These are phyloP conservation scores for Backusella psychrophila DNA, from an alignment of 192 early-diverging fungal genomes.

Conservation along the genomic window DNA sequence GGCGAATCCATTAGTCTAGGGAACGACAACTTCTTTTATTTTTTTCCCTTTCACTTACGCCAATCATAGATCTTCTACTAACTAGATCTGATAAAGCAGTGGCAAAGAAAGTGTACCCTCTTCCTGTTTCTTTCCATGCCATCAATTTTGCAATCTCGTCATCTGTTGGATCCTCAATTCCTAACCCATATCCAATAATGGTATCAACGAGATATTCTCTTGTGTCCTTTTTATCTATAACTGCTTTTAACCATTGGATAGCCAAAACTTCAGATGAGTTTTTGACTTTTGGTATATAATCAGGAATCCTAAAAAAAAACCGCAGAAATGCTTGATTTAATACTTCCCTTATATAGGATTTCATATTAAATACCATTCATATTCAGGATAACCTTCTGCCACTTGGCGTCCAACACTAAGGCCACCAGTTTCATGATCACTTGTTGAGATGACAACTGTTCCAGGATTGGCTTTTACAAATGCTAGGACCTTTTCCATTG, in stretches of 20 bases:
- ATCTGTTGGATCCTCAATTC: slow-evolving; percentile 66
- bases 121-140: slow-evolving; percentile 38
- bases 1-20: background rate
- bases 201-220: slow-evolving; percentile 34
- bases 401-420: slow-evolving; percentile 81
- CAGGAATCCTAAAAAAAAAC: slow-evolving; percentile 54
- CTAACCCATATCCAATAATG: slow-evolving; percentile 22
- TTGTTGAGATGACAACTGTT: slow-evolving; percentile 85
- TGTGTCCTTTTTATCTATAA: slow-evolving; percentile 17
- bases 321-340: too few species aligned
- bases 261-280: slow-evolving; percentile 66
- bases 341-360: too few species aligned
- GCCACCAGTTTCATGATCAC: slow-evolving; percentile 98
- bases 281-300: slow-evolving; percentile 63
- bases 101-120: slow-evolving; percentile 40
- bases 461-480: slow-evolving; percentile 79
- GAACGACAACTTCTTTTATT: background rate
- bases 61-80: slow-evolving; percentile 56
- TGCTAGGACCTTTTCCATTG: slow-evolving; percentile 63
- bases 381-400: slow-evolving; percentile 72
- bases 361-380: slow-evolving; percentile 55
- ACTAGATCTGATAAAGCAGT: slow-evolving; percentile 44
- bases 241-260: slow-evolving; percentile 33
- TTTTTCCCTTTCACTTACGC: slow-evolving; percentile 31
- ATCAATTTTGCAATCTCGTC: slow-evolving; percentile 46